A percentile compares a stretch with the other conserved stretches of the same genome.
Conservation (phyloP, 108 stramenopile species). For the Seminavis robusta region DNA sequence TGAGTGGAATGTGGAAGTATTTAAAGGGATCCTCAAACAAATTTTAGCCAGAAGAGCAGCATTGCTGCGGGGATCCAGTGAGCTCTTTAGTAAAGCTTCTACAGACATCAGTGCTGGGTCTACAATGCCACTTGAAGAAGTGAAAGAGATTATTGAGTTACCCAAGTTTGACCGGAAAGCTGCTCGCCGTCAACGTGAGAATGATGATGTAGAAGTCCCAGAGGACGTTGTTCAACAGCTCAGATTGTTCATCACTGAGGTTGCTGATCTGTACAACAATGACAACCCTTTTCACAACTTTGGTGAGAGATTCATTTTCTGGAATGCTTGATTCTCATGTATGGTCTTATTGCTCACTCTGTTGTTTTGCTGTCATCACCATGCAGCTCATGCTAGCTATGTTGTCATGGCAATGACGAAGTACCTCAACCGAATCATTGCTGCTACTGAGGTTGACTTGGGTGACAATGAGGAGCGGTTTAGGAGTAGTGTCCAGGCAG, state of each 20-base stretch:
- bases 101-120: not conserved
- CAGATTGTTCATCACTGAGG: not conserved
- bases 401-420: constrained; percentile 9
- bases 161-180: constrained; percentile 2
- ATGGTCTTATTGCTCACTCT: too few species aligned
- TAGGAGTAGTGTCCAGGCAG: not conserved
- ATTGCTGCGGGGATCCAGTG: too few species aligned
- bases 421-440: constrained; percentile 2
- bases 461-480: not conserved
- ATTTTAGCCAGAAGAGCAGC: not conserved
- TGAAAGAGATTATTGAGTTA: constrained; percentile 6
- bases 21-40: not conserved
- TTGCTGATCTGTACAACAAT: not conserved
- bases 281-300: constrained; percentile 9
- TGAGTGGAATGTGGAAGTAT: constrained; percentile 7
- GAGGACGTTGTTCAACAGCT: not conserved
- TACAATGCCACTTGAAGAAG: not conserved
- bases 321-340: too few species aligned
- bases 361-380: not conserved
- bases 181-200: not conserved
- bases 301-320: too few species aligned
- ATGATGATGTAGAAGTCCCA: not conserved
- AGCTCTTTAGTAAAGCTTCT: not conserved
- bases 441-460: constrained; percentile 1
- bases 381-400: constrained; percentile 7